Conservation (phyloP, 805 yeast genomes). For the Pichia insulana region DNA sequence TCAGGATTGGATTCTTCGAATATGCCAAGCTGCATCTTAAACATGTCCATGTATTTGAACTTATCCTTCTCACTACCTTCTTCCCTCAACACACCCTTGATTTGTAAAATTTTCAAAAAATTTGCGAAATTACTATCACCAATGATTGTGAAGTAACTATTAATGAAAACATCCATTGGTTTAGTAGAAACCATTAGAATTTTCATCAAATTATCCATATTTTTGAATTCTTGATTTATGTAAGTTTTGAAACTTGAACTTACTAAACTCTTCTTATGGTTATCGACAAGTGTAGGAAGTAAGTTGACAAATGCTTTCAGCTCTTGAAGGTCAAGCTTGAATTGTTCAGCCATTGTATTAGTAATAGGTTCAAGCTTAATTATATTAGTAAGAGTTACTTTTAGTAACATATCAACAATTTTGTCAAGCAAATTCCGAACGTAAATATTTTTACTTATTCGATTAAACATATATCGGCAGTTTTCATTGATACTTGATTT, state of each 20-base stretch:
- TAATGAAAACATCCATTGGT: constrained; percentile 59
- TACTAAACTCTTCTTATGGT: constrained; percentile 24
- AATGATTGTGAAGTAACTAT: constrained; percentile 55
- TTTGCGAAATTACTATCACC: constrained; percentile 57
- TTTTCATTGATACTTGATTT: constrained; percentile 38
- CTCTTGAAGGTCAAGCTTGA: constrained; percentile 61
- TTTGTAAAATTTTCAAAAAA: constrained; percentile 52
- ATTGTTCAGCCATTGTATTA: constrained; percentile 69
- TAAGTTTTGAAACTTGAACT: constrained; percentile 20
- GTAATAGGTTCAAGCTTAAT: constrained; percentile 58
- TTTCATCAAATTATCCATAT: constrained; percentile 57
- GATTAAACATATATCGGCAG: constrained; percentile 41
- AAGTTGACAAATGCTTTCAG: constrained; percentile 46
- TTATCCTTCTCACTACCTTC: constrained; percentile 29
- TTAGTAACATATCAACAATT: constrained; percentile 54
- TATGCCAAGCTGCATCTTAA: constrained; percentile 29
- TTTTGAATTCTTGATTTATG: constrained; percentile 19
- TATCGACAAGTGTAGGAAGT: constrained; percentile 39
- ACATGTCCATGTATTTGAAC: constrained; percentile 31
- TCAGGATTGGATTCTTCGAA: constrained; percentile 22
- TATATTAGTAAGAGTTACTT: constrained; percentile 48
- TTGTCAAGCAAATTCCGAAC: constrained; percentile 69
- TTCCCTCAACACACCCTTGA: constrained; percentile 41
- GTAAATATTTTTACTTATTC: constrained; percentile 61
- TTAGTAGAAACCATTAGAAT: constrained; percentile 52